These are phyloP conservation scores for Sonneratia caseolaris DNA, from an alignment of 345 rosid species.

Conservation along the genomic window DNA sequence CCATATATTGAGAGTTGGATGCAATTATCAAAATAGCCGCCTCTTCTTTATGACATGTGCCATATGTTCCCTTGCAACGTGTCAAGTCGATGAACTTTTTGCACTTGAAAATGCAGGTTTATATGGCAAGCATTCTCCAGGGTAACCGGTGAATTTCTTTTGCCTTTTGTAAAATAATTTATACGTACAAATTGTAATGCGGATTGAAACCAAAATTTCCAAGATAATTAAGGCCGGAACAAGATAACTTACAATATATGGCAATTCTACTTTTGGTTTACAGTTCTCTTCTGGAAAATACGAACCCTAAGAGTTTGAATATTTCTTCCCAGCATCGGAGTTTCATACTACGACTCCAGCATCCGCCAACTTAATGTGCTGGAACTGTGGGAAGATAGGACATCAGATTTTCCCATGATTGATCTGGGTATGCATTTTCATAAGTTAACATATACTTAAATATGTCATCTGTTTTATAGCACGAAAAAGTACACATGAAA, in stretches of 20 bases:
- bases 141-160: constrained; percentile 56
- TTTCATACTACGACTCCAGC: constrained; percentile 78
- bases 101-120: constrained; percentile 39
- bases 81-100: not conserved
- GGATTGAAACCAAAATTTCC: not conserved
- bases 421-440: constrained; percentile 28
- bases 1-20: not conserved
- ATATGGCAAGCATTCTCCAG: constrained; percentile 83
- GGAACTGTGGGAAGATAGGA: constrained; percentile 91
- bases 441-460: not conserved
- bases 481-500: not conserved
- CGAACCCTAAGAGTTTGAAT: not conserved
- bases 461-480: too few species aligned
- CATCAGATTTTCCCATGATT: constrained; percentile 56
- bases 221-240: not conserved
- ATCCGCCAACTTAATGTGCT: constrained; percentile 79
- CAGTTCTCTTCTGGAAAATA: not conserved
- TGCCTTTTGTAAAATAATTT: not conserved
- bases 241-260: not conserved
- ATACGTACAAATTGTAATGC: not conserved
- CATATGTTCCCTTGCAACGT: not conserved
- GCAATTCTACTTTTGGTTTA: not conserved
- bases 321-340: constrained; percentile 49
- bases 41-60: not conserved
- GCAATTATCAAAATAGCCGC: not conserved